Conservation (phyloP, 1,139 yeast species). For the Geotrichum aggregatum region DNA sequence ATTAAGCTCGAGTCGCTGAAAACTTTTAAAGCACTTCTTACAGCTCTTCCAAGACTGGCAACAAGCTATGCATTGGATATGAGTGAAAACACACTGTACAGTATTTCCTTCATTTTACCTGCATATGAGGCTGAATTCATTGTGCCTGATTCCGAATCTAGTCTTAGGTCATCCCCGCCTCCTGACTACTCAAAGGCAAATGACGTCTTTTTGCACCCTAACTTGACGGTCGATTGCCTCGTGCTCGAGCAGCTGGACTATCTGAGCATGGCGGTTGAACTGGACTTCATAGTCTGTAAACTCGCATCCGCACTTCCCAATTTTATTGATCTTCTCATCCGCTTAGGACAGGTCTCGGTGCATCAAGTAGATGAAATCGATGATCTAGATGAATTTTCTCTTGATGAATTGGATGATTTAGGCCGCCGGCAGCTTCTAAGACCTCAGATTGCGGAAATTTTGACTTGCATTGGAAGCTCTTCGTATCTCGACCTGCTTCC, state of each 20-base stretch:
- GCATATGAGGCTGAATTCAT: not conserved
- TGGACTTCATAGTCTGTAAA: not conserved
- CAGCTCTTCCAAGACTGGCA: conserved; percentile 8
- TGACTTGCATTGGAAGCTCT: conserved; percentile 19
- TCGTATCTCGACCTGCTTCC: conserved; percentile 12
- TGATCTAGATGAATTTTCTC: conserved; percentile 65
- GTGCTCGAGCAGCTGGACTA: conserved; percentile 11
- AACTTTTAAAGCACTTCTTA: conserved; percentile 8
- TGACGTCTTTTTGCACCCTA: not conserved
- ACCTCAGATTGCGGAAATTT: conserved; percentile 27
- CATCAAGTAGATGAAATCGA: conserved; percentile 38
- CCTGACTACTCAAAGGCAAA: not conserved
- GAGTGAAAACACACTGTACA: conserved; percentile 10
- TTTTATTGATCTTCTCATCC: conserved; percentile 23
- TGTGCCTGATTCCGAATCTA: conserved; percentile 1
- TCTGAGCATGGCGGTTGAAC: conserved; percentile 9
- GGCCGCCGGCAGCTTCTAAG: not conserved
- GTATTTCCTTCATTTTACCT: not conserved
- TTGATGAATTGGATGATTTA: conserved; percentile 46
- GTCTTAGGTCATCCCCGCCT: not conserved
- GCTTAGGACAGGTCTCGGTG: conserved; percentile 31
- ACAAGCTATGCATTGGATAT: conserved; percentile 4
- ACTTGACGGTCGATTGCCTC: not conserved
- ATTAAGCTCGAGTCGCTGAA: conserved; percentile 15
- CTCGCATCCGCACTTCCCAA: conserved; percentile 2